These are phyloP conservation scores for Coniella vitis DNA, from an alignment of 2,329 filamentous ascomycete genomes.

Conservation along the genomic window DNA sequence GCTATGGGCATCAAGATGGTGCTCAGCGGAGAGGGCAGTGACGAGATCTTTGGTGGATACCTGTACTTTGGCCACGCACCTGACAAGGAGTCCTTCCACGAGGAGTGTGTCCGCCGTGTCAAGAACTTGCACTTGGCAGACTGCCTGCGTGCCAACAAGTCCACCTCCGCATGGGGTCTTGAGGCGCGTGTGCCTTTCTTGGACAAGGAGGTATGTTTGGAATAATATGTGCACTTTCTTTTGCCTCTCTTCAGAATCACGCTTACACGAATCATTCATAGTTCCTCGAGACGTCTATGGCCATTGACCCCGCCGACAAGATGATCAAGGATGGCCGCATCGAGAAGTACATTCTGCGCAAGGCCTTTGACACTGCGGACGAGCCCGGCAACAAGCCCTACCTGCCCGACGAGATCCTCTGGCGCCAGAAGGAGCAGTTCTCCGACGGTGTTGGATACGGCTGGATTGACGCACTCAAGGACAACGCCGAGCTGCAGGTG, in stretches of 20 bases:
- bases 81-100: constrained; percentile 86
- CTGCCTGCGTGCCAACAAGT: constrained; percentile 98
- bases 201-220: constrained; percentile 70
- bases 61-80: constrained; percentile 97
- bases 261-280: constrained; percentile 27
- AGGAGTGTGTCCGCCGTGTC: constrained; percentile 86
- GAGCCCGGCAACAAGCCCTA: constrained; percentile 77
- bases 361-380: constrained; percentile 90
- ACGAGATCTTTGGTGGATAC: constrained; percentile 98
- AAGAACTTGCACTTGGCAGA: constrained; percentile 97
- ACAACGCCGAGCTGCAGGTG: constrained; percentile 80
- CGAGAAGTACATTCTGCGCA: constrained; percentile 97
- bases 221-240: too few relatives aligned
- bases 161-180: constrained; percentile 93
- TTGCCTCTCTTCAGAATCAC: too few relatives aligned
- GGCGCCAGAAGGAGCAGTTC: constrained; percentile 99
- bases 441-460: constrained; percentile 97
- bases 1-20: constrained; percentile 99
- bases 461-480: constrained; percentile 97
- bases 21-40: constrained; percentile 88
- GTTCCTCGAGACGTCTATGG: constrained; percentile 91
- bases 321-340: constrained; percentile 86
- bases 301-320: constrained; percentile 90
- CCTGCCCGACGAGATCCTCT: constrained; percentile 92
- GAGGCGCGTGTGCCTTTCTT: constrained; percentile 97